Evolutionary conservation across 2,329 filamentous ascomycete genomes (phyloP).

Genomic region (Aspergillus sp.): DNA sequence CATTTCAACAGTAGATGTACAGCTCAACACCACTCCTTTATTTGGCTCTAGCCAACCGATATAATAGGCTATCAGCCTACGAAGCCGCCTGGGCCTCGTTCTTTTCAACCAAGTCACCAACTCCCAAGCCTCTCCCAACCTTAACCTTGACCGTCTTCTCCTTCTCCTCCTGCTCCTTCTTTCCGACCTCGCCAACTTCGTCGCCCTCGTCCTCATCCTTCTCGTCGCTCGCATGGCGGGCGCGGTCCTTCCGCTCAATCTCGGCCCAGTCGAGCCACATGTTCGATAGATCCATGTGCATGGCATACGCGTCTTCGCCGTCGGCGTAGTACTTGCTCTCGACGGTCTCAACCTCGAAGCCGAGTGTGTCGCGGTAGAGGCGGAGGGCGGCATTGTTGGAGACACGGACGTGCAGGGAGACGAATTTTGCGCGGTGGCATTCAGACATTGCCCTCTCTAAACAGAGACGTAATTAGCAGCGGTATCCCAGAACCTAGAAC

Average conservation of each 20-base stretch:
- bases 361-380: conserved; percentile 88
- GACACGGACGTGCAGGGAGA: conserved; percentile 92
- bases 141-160: conserved; percentile 79
- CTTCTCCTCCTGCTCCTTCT: conserved; percentile 44
- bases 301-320: conserved; percentile 91
- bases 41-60: neutral
- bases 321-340: conserved; percentile 71
- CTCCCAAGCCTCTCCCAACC: conserved; percentile 76
- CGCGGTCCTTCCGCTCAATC: conserved; percentile 40
- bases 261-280: conserved; percentile 50
- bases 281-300: conserved; percentile 76
- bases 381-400: conserved; percentile 89
- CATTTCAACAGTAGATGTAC: neutral
- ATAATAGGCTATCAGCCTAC: neutral
- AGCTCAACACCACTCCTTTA: neutral
- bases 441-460: conserved; percentile 94
- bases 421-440: conserved; percentile 85
- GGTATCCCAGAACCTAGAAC: too few species aligned
- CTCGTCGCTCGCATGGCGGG: conserved; percentile 32
- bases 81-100: conserved; percentile 37
- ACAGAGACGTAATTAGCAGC: neutral
- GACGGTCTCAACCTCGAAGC: conserved; percentile 78
- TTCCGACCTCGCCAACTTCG: conserved; percentile 65
- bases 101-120: conserved; percentile 59
- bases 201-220: conserved; percentile 64